Evolutionary conservation across 257 asterid genomes (phyloP).

Genomic region (Nicotiana sylvestris): DNA sequence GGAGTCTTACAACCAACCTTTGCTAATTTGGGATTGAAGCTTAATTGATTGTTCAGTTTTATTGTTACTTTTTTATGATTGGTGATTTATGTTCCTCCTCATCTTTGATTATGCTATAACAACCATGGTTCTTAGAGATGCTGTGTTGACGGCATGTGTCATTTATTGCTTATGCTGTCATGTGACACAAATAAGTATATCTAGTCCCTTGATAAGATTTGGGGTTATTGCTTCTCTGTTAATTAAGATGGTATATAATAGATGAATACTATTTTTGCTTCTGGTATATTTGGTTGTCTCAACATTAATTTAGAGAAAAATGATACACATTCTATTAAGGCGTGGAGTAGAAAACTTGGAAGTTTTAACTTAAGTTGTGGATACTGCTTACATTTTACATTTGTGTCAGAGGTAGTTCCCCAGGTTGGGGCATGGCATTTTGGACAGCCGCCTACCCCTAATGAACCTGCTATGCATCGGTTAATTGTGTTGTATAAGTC

Average conservation of each 20-base stretch:
- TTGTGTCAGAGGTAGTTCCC: not conserved
- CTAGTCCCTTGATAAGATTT: too few relatives aligned
- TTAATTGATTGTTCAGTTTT: not conserved
- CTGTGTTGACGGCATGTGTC: not conserved
- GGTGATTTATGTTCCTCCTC: not conserved
- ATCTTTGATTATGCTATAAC: not conserved
- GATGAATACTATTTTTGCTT: too few relatives aligned
- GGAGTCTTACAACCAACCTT: too few relatives aligned
- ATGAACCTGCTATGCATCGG: not conserved
- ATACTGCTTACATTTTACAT: not conserved
- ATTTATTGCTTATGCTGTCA: not conserved
- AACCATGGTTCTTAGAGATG: not conserved
- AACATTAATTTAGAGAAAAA: not conserved
- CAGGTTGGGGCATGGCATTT: not conserved
- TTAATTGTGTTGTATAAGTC: not conserved
- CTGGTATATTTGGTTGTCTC: not conserved
- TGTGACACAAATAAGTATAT: not conserved
- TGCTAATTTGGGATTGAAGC: not conserved
- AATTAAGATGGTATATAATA: too few relatives aligned
- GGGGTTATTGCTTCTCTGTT: too few relatives aligned
- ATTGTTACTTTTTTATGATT: too few relatives aligned
- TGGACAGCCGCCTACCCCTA: not conserved
- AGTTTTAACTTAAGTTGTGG: too few relatives aligned
- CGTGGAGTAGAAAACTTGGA: not conserved
- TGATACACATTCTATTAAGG: not conserved